Conservation (phyloP, 495 filamentous ascomycete genomes). For the Copromyces sp. region DNA sequence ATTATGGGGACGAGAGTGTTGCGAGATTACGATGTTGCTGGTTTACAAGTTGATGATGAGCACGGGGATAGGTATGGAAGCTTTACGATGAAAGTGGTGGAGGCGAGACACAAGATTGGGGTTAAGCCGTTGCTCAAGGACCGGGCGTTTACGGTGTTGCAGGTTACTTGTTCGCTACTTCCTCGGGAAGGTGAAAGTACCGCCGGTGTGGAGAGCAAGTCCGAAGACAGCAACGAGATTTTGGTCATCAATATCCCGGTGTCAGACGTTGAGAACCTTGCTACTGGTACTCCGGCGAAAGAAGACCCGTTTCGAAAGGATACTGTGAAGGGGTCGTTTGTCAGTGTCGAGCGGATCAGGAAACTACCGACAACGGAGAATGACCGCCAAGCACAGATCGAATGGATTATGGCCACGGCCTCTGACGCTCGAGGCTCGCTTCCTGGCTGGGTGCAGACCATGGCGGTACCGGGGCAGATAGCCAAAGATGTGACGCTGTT, state of each 20-base stretch:
- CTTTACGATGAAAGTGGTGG: conserved; percentile 40
- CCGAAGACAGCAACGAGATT: conserved; percentile 29
- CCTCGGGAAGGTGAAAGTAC: background rate
- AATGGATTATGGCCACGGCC: conserved; percentile 64
- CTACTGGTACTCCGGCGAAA: conserved; percentile 9
- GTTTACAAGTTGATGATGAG: conserved; percentile 7
- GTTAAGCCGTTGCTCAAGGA: conserved; percentile 37
- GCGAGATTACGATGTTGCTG: conserved; percentile 39
- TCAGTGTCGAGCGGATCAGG: conserved; percentile 50
- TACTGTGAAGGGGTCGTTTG: conserved; percentile 45
- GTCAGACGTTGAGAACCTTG: conserved; percentile 17
- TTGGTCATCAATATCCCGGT: conserved; percentile 47
- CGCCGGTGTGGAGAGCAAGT: background rate
- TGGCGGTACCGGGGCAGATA: conserved; percentile 53
- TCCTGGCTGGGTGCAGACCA: conserved; percentile 57
- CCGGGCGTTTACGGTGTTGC: conserved; percentile 46
- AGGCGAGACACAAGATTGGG: conserved; percentile 43
- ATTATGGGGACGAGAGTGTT: conserved; percentile 45
- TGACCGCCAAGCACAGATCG: conserved; percentile 25
- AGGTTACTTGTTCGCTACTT: conserved; percentile 24
- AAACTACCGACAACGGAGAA: conserved; percentile 11
- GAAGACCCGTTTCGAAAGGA: conserved; percentile 11
- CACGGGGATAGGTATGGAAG: conserved; percentile 34
- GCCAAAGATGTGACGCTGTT: conserved; percentile 65
- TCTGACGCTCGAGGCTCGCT: conserved; percentile 57